Conservation (phyloP, 176 grass and related monocot species). For the Rhynchospora pubera region DNA sequence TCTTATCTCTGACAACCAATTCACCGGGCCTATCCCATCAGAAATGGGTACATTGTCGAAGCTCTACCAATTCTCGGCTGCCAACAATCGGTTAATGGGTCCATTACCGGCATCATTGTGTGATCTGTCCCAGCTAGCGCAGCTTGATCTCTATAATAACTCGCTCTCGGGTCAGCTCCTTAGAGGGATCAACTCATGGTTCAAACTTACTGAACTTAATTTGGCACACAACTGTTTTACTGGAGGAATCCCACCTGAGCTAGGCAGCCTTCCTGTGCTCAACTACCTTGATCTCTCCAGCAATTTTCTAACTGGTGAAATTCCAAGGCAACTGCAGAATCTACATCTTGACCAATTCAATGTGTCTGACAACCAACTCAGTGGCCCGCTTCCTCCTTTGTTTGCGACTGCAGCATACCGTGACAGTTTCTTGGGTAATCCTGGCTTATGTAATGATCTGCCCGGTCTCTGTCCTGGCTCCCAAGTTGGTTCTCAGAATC, state of each 20-base stretch:
- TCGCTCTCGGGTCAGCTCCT: slow-evolving; percentile 63
- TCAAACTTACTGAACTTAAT: slow-evolving; percentile 33
- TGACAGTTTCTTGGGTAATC: slow-evolving; percentile 78
- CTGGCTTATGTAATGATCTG: slow-evolving; percentile 40
- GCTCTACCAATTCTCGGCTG: slow-evolving; percentile 37
- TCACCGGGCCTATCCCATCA: slow-evolving; percentile 53
- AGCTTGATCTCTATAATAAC: slow-evolving; percentile 58
- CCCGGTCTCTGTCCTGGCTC: slow-evolving; percentile 11
- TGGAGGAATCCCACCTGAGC: slow-evolving; percentile 55
- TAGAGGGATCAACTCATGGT: slow-evolving; percentile 18
- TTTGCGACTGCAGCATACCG: neutral
- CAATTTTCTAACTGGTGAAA: slow-evolving; percentile 51
- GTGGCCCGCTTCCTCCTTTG: slow-evolving; percentile 37
- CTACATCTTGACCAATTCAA: slow-evolving; percentile 45
- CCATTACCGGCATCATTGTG: slow-evolving; percentile 30
- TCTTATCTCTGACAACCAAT: slow-evolving; percentile 47
- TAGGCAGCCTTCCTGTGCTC: slow-evolving; percentile 32
- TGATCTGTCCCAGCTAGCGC: slow-evolving; percentile 19
- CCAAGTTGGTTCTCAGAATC: neutral
- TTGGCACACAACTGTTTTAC: slow-evolving; percentile 54
- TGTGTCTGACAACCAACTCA: slow-evolving; percentile 60
- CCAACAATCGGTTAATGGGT: slow-evolving; percentile 50
- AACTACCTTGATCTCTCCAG: slow-evolving; percentile 57
- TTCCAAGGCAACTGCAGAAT: slow-evolving; percentile 43
- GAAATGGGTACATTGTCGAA: slow-evolving; percentile 41